A percentile compares a stretch with the other conserved stretches of the same genome.
Evolutionary conservation across 2,329 filamentous ascomycete genomes (phyloP).

Genomic region (Aspergillus persii): DNA sequence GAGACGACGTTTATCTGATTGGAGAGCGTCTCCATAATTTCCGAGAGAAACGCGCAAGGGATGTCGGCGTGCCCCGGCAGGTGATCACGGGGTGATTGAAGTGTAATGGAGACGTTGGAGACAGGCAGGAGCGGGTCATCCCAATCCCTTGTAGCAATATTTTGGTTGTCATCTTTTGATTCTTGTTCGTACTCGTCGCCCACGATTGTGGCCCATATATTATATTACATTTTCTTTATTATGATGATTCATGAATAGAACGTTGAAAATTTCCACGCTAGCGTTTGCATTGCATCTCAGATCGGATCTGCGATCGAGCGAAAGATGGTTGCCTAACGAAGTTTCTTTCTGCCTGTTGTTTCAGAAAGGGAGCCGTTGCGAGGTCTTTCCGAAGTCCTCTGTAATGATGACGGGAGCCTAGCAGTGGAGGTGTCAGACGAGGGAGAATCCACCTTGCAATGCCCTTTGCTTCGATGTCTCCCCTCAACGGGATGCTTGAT

Average conservation of each 20-base stretch:
- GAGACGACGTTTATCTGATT: constrained; percentile 94
- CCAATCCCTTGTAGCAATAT: background rate
- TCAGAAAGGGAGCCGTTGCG: background rate
- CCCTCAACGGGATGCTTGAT: too few relatives aligned
- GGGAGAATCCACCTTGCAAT: too few relatives aligned
- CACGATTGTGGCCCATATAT: background rate
- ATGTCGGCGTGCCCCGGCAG: constrained; percentile 38
- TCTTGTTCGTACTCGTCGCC: background rate
- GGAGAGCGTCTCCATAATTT: constrained; percentile 95
- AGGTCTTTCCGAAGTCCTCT: background rate
- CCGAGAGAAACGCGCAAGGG: constrained; percentile 55
- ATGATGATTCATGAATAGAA: background rate
- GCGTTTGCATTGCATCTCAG: background rate
- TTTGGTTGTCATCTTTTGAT: background rate
- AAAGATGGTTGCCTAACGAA: background rate
- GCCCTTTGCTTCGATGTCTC: too few relatives aligned
- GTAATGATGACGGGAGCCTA: background rate
- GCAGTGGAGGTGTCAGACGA: background rate
- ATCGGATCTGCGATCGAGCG: background rate
- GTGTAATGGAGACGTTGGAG: background rate
- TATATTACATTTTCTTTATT: background rate
- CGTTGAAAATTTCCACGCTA: background rate
- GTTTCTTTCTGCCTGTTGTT: background rate
- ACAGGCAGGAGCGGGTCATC: background rate
- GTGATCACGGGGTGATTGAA: constrained; percentile 35